Base-by-base conservation (phyloP, 805 yeast genomes). In the Tetrapisispora namnaoensis region DNA sequence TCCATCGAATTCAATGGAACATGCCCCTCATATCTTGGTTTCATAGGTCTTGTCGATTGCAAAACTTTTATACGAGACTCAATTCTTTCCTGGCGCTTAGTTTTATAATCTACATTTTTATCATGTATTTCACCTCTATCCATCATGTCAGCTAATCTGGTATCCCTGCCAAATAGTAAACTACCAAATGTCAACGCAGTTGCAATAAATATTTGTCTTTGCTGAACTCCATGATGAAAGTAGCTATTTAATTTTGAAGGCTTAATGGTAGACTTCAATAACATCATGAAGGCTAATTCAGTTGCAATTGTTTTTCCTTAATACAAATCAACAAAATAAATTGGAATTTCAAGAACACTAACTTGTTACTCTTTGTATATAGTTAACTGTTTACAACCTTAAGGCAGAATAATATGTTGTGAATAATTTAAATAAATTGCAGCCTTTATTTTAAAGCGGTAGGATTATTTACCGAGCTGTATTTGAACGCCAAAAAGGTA, bases 1-100 rank as follows among this genome's bases (percentile, higher is more conserved):
- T 91, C 97, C 47, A 76, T 61, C 1, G 61, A 50, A 54, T 78
- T 77, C 45, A 90, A 70, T 2, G 95, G 95, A 11, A 91, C 82
- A 62, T 89, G 95, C 1, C 86, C 88, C 2, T 83, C 83, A 65
- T 83, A 87, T 38, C 73, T 55, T n/a, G 66, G 66, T 37, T 53
- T 51, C 53, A 50, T 56, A 5, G 62, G 60, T 55, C 72, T 37
- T 24, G 54, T 56, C 61, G 63, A 47, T 11, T 53, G 42, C 32
- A 64, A 46, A 5, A 50, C 39, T 24, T 43, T 59, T 48, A 48
- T 53, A 46, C 48, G 65, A 36, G 53, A 61, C 57, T 55, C 66
- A 58, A 56, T 63, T 56, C 45, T 55, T 55, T 46, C 70, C 57
- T 56, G 67, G 62, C 36, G 65, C 61, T 48, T 66, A 67, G 57